A percentile compares a stretch with the other conserved stretches of the same genome.
These are phyloP conservation scores for Naganishia cerealis DNA, from an alignment of 1,284 basidiomycete species.

Conservation along the genomic window DNA sequence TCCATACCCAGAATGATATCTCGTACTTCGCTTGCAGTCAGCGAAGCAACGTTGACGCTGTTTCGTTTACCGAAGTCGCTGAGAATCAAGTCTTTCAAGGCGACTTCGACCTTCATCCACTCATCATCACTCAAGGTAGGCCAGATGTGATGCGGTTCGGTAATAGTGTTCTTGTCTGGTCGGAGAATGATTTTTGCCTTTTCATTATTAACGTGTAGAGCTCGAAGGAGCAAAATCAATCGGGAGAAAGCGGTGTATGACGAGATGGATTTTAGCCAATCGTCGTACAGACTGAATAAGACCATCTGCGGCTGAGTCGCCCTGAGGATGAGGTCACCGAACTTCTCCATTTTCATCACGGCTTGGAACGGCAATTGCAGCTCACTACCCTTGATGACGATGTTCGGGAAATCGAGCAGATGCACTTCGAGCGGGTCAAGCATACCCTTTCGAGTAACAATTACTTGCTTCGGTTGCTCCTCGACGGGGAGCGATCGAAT, in stretches of 20 bases:
- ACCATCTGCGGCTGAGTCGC: constrained; percentile 58
- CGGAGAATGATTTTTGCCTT: constrained; percentile 95
- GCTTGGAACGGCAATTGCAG: constrained; percentile 98
- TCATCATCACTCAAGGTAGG: constrained; percentile 91
- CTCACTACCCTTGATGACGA: constrained; percentile 99
- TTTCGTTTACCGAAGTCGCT: constrained; percentile 98
- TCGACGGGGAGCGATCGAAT: constrained; percentile 96
- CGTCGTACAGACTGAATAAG: constrained; percentile 96
- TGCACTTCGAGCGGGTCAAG: constrained; percentile 97
- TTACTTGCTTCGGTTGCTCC: constrained; percentile 99
- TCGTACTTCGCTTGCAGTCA: constrained; percentile 93
- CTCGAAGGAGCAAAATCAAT: constrained; percentile 89
- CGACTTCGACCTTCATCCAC: constrained; percentile 99
- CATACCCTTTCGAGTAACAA: constrained; percentile 99
- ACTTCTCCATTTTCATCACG: constrained; percentile 99
- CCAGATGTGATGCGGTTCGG: constrained; percentile 98
- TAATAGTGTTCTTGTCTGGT: constrained; percentile 90
- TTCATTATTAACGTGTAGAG: constrained; percentile 98
- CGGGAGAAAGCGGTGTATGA: constrained; percentile 99
- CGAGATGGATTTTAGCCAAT: constrained; percentile 98
- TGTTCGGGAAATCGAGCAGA: constrained; percentile 98
- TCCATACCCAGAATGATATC: constrained; percentile 97
- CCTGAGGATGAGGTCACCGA: constrained; percentile 87
- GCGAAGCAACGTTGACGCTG: constrained; percentile 94
- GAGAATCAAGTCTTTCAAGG: constrained; percentile 88